Evolutionary conservation across 306 rosid genomes (phyloP), one percentile per base, ranked within the genome.

Genomic region (Elaeagnus macrophylla): DNA sequence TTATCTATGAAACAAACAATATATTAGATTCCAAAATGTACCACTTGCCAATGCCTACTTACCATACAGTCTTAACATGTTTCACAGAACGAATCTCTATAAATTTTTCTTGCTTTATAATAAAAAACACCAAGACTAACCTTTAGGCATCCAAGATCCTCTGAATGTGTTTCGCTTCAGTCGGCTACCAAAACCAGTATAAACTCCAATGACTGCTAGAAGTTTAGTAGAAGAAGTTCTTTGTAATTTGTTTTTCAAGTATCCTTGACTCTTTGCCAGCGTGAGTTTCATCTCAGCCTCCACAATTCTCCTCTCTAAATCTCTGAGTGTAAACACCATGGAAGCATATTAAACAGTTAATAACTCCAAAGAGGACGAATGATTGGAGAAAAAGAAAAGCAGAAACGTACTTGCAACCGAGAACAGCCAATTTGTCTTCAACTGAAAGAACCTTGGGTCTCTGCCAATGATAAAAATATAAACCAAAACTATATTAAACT

Each of bases 71-170:
- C 32, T 62, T 16, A 6, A 57, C 6, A 52, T 43, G 18, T 16
- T 12, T 58, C 49, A 43, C 5, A 61, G 39, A 49, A 18, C 48
- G 3, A 41, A 44, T 39, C 25, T 1, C 41, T 11, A 32, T 42
- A 12, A 20, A 54, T 54, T 15, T 18, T 0, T 39, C 46, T 49
- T 35, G 16, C 12, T 14, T 32, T 39, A 45, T 19, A 7, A 41
- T 42, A 39, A 12, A n/a, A 59, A 54, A 36, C 32, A 35, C 66
- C 48, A 68, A n/a, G n/a, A 82, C 81, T 62, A 42, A 86, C 99
- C 99, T 91, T 61, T 80, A 25, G 96, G 99, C 96, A 91, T 87
- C 99, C 99, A 91, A 48, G 99, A 87, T 67, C 96, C 96, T 77
- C 99, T 71, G 65, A 84, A 82, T 48, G 61, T 71, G 62, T 82